Percentiles rank a stretch among this genome's conserved stretches.
These are phyloP conservation scores for Andrographis paniculata DNA, from an alignment of 305 asterid genomes.

Conservation along the genomic window DNA sequence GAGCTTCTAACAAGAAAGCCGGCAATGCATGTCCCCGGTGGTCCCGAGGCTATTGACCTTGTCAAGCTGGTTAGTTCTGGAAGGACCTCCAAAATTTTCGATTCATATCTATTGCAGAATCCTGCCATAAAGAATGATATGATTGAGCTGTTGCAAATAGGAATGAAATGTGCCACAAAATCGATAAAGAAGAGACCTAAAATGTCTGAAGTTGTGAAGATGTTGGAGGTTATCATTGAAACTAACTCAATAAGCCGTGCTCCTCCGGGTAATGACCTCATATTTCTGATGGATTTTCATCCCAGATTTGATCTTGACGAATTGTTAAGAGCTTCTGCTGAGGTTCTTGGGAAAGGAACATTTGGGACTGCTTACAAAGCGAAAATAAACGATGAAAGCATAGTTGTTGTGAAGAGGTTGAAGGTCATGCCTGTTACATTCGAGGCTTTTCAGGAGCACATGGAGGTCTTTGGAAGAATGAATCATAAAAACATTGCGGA, in stretches of 20 bases:
- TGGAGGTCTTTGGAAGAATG: not conserved
- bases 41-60: slow-evolving; percentile 12
- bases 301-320: not conserved
- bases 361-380: not conserved
- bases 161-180: slow-evolving; percentile 10
- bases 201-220: slow-evolving; percentile 2
- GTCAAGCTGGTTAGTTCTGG: slow-evolving; percentile 15
- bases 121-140: slow-evolving; percentile 5
- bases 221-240: not conserved
- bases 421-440: not conserved
- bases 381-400: not conserved
- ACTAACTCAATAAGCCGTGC: not conserved
- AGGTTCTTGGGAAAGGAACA: not conserved
- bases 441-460: not conserved
- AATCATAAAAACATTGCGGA: not conserved
- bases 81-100: slow-evolving; percentile 8
- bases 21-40: slow-evolving; percentile 14
- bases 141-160: slow-evolving; percentile 17
- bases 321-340: not conserved
- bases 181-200: slow-evolving; percentile 11
- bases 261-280: not conserved
- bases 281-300: not conserved
- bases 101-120: slow-evolving; percentile 6
- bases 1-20: slow-evolving; percentile 30
- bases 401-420: not conserved